A percentile compares a stretch with the other conserved stretches of the same genome.
phyloP scores from a whole-genome alignment of 2,329 filamentous ascomycete species.

The Fusarium incarnatum region DNA sequence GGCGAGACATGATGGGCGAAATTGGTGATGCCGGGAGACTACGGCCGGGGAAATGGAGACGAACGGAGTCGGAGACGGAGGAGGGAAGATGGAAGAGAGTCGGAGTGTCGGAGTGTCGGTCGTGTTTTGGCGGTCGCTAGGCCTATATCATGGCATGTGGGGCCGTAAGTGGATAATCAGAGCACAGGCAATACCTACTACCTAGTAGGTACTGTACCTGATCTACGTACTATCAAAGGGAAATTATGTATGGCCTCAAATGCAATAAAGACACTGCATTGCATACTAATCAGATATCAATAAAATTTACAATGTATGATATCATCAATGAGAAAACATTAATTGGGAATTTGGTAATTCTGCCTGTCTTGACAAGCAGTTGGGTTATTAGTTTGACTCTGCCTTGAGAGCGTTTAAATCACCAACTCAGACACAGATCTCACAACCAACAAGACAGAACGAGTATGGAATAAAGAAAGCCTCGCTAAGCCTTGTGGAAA shows the following conservation, averaged over 20 bases:
- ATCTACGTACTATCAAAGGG: not conserved
- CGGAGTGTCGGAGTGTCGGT: conserved; percentile 28
- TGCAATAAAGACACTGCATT: conserved; percentile 5
- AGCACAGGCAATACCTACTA: not conserved
- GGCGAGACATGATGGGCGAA: conserved; percentile 74
- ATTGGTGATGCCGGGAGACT: conserved; percentile 20
- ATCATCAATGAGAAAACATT: not conserved
- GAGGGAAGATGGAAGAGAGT: conserved; percentile 10
- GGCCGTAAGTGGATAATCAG: conserved; percentile 18
- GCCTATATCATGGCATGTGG: conserved; percentile 36
- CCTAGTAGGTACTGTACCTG: not conserved
- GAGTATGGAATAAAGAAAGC: conserved; percentile 1
- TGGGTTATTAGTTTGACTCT: not conserved
- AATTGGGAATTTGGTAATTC: not conserved
- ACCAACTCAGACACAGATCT: not conserved
- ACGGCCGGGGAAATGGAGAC: conserved; percentile 17
- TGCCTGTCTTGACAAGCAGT: not conserved
- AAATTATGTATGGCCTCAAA: conserved; percentile 13
- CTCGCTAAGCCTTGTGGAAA: conserved; percentile 5
- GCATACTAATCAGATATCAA: not conserved
- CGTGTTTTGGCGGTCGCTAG: conserved; percentile 19
- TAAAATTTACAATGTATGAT: not conserved
- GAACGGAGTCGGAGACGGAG: conserved; percentile 3
- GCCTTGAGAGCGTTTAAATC: not conserved
- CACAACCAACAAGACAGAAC: not conserved